phyloP scores from a whole-genome alignment of 2,329 filamentous ascomycete genomes.

The Colletotrichum karsti region DNA sequence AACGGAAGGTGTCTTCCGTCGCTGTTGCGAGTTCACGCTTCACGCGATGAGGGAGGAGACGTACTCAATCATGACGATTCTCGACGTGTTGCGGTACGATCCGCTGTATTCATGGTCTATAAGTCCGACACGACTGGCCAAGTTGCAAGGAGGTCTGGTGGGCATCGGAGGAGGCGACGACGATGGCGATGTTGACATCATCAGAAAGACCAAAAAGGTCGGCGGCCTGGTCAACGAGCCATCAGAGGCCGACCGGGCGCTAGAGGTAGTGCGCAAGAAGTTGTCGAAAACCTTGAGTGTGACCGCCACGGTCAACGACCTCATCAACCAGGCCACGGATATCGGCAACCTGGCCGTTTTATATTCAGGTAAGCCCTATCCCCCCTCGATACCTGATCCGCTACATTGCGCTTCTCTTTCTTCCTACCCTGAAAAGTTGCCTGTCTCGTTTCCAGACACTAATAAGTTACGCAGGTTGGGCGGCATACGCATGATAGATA shows the following conservation, averaged over 20 bases:
- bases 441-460: neutral
- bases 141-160: conserved; percentile 69
- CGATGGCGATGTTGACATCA: no score
- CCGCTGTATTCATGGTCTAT: conserved; percentile 96
- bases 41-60: conserved; percentile 94
- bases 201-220: conserved; percentile 51
- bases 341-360: conserved; percentile 91
- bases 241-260: conserved; percentile 86
- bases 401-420: no score
- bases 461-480: neutral
- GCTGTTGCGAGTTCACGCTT: conserved; percentile 98
- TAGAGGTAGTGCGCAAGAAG: conserved; percentile 96
- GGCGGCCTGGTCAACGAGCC: conserved; percentile 60
- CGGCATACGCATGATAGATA: conserved; percentile 22
- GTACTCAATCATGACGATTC: conserved; percentile 97
- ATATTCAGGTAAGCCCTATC: conserved; percentile 65
- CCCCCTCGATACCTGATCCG: no score
- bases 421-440: no score
- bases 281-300: conserved; percentile 93
- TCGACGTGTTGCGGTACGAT: conserved; percentile 98
- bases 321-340: conserved; percentile 96
- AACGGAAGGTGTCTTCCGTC: conserved; percentile 93
- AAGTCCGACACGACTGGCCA: conserved; percentile 72
- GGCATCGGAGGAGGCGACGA: conserved; percentile 50
- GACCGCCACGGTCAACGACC: conserved; percentile 92